Evolutionary conservation across 352 stramenopile species (phyloP), one percentile per base, ranked within the genome.

Genomic region (Globisporangium paroecandrum): DNA sequence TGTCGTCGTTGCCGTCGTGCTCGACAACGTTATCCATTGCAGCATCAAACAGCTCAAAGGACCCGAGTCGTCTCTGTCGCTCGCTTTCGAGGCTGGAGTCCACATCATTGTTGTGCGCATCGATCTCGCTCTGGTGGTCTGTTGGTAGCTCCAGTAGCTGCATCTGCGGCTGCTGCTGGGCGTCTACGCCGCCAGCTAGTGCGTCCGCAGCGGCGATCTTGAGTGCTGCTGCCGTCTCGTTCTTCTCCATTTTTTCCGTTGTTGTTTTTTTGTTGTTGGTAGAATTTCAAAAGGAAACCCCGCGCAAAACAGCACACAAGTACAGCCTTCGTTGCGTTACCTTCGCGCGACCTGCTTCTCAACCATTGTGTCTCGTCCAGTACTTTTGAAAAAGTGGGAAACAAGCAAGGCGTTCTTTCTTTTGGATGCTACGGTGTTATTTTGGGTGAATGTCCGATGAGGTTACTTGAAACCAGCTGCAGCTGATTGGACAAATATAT

Each of bases 41-140:
- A 9, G 65, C 65, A 34, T 69, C 65, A 18, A 69, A 58, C 36
- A 69, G 58, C 65, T 69, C 65, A 38, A 69, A 69, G 25, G 65
- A 69, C 15, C 49, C 64, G 20, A 69, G 64, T 18, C 64, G 64
- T 20, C 62, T 43, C 49, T 66, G 62, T 24, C 29, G 62, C 22
- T 54, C 62, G 4, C 27, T 51, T 24, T 66, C 61, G 13, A 32
- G 41, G 41, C 15, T 49, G 15, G 41, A 49, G 15, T 49, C 41
- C 41, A 49, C 41, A 22, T 49, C 61, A 18, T 46, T 43, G 29
- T 46, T 43, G 29, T 59, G 46, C 25, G 27, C 47, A 4, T 58
- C 49, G 10, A 9, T 56, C 24, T 57, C 41, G 41, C 36, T 64
- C 59, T 55, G 59, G n/a, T 24, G 10, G 10, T 57, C 43, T 22